These are phyloP conservation scores for Boletus bicolor DNA, from an alignment of 768 basidiomycete species.

Conservation along the genomic window DNA sequence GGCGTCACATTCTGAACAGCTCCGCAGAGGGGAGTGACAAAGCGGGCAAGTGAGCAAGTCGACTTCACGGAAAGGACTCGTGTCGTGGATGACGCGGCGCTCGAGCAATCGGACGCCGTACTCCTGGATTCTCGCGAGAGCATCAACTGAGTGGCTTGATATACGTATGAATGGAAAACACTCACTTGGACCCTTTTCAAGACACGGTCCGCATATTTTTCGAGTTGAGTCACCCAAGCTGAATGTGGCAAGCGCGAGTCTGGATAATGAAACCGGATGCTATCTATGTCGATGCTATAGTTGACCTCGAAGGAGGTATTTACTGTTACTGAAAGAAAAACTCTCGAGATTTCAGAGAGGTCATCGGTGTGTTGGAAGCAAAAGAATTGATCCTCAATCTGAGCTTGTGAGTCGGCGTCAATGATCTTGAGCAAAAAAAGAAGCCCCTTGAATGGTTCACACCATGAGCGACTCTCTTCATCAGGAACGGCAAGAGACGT, in stretches of 20 bases:
- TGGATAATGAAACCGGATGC: neutral
- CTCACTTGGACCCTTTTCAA: conserved; percentile 2
- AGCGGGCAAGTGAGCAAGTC: conserved; percentile 6
- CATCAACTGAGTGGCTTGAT: neutral
- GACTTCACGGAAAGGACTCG: neutral
- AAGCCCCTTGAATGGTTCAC: neutral
- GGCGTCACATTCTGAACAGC: neutral
- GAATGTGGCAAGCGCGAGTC: no score
- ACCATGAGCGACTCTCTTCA: neutral
- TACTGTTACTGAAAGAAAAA: neutral
- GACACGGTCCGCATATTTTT: neutral
- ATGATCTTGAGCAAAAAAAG: neutral
- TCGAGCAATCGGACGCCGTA: neutral
- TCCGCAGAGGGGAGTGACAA: neutral
- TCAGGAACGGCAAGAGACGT: neutral
- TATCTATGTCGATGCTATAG: neutral
- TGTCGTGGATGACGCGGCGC: neutral
- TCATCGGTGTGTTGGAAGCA: neutral
- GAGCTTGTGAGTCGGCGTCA: no score
- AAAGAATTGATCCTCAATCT: neutral
- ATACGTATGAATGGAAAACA: neutral
- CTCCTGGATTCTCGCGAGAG: neutral
- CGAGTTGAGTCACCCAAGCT: neutral
- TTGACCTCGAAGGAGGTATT: no score
- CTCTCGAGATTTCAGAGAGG: neutral